Percentiles rank a stretch among this genome's conserved stretches.
Evolutionary conservation across 2,329 filamentous ascomycete genomes (phyloP).

Genomic region (Colletotrichum kahawae): DNA sequence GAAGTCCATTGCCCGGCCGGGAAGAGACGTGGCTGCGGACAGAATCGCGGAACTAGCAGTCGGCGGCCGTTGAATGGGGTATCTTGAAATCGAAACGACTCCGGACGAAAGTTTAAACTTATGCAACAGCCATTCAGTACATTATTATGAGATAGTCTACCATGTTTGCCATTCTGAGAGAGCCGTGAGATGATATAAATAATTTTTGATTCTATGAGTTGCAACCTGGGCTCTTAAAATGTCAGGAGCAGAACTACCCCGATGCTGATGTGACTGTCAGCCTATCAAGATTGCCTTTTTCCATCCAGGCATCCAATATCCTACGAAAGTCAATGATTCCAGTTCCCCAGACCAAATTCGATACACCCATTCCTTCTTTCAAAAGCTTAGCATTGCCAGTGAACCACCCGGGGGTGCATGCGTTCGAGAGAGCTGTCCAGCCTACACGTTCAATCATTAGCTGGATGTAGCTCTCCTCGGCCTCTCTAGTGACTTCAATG

Average conservation of each 20-base stretch:
- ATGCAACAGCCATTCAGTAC: neutral
- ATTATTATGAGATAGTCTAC: neutral
- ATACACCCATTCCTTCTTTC: neutral
- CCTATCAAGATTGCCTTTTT: neutral
- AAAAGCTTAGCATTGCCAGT: neutral
- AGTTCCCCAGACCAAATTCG: neutral
- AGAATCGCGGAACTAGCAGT: neutral
- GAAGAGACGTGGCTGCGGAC: slow-evolving; percentile 18
- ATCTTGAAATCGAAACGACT: neutral
- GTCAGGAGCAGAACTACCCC: neutral
- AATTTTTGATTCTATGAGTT: neutral
- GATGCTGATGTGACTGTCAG: neutral
- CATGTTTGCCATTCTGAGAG: neutral
- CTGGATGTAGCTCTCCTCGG: neutral
- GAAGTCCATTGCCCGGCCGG: neutral
- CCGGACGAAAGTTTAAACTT: neutral
- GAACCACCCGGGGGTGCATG: neutral
- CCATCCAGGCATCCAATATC: neutral
- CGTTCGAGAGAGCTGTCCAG: neutral
- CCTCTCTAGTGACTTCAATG: neutral
- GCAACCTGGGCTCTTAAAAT: neutral
- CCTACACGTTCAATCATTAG: neutral
- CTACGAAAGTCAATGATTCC: neutral
- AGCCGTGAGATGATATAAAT: neutral
- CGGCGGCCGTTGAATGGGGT: neutral